Evolutionary conservation across 179 eudicot genomes (phyloP), one percentile per base, ranked within the genome.

Genomic region (Sideroxylon spinosum): DNA sequence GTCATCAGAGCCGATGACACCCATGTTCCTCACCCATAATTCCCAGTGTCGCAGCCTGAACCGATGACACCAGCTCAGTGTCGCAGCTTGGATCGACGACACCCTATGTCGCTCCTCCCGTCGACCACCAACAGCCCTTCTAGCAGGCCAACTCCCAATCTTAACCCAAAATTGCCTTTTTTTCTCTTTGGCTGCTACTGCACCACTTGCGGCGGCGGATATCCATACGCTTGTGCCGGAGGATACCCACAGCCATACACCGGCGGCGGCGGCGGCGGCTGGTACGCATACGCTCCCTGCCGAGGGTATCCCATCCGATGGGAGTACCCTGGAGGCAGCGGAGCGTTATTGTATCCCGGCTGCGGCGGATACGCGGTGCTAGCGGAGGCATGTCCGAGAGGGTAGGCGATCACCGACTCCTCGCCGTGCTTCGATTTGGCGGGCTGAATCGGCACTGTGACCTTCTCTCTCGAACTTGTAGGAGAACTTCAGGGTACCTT

Each of bases 401-500:
- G 78, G 69, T 76, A 64, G 4, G 71, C 73, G 13, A 52, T 76
- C 28, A 76, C 79, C 2, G 64, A 50, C 63, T 52, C 79, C 0
- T 49, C 19, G 0, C 4, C 8, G 17, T 50, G 9, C 32, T 29
- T 52, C 17, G 10, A 10, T 12, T 44, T 52, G 48, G 78, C 55
- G 44, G 69, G 12, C 49, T 13, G 28, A 32, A n/a, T 20, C 7
- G 59, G 61, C 0, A 25, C 48, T 0, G 71, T 32, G 9, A 75
- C 59, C 20, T 80, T 82, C 0, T 86, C 87, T 3, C 83, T n/a
- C 84, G 0, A 90, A 81, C 19, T 74, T 82, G 68, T 70, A 86
- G 0, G 91, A 84, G 32, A 88, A 77, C 37, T 81, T 86, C 4
- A 90, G 71, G 0, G 82, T 74, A 0, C 93, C 91, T 49, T 82